Base-by-base conservation (phyloP, 257 asterid genomes). In the Buddleja alternifolia region DNA sequence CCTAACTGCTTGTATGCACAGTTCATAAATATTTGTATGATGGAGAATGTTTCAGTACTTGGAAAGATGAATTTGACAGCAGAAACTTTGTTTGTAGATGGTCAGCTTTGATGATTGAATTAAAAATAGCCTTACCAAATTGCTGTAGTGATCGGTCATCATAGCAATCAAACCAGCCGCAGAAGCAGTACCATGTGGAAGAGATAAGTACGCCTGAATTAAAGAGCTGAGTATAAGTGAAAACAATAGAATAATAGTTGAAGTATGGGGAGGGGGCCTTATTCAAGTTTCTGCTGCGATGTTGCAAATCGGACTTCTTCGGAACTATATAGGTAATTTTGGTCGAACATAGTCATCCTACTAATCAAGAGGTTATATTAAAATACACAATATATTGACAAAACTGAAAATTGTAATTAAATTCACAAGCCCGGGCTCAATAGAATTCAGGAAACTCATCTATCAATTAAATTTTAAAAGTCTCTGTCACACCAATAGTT, bases 71-170 rank as follows among this genome's bases (percentile, higher is more conserved):
- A 44, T 36, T 59, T 67, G 71, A 56, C 72, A 21, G 21, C 54
- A 56, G 24, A 64, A 32, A 10, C 15, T 70, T 63, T 52, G 29
- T 15, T 17, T 23, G 29, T 11, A 44, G 40, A 60, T 71, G 64
- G 46, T 40, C 25, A 60, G 32, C 40, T 63, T 29, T 66, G 66
- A 55, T 65, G 7, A n/a, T 65, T 56, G 59, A 56, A 65, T 19
- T 34, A 67, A 61, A 32, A 60, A 70, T 47, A 59, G 64, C 64
- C 88, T 78, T 77, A 90, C 97, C 98, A 93, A 78, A 80, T 90
- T 90, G 85, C 90, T 73, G 80, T 88, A 93, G 80, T 90, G 89
- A 85, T 93, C 98, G 24, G 97, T 90, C 98, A 90, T 90, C 98
- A 93, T 93, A 36, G 98, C 98, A 74, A 78, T 82, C 73, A 93